Evolutionary conservation across 768 basidiomycete genomes (phyloP), one percentile per base, ranked within the genome.

Genomic region (Kwoniella bestiolae): DNA sequence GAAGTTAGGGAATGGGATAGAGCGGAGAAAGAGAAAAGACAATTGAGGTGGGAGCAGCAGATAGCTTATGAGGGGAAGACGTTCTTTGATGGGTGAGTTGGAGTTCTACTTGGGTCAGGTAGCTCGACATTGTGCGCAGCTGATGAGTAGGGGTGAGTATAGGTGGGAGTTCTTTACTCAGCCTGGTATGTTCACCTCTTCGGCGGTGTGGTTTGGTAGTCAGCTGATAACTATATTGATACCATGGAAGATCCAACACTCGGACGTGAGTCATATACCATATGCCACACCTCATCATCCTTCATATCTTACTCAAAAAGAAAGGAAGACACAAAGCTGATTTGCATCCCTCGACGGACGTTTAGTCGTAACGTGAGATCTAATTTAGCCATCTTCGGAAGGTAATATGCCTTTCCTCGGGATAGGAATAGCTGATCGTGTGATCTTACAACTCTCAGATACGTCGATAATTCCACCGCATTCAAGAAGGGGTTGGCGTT

Each of bases 401-500:
- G n/a, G n/a, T n/a, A n/a, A n/a, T n/a, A n/a, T n/a, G n/a, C n/a
- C n/a, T n/a, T n/a, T n/a, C n/a, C n/a, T n/a, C n/a, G n/a, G n/a
- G n/a, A n/a, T n/a, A n/a, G n/a, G n/a, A n/a, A n/a, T n/a, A n/a
- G n/a, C n/a, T n/a, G n/a, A n/a, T n/a, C n/a, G n/a, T n/a, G n/a
- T n/a, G 3, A 12, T 52, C 7, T 23, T n/a, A 50, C 18, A 50
- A 26, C 53, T 5, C 57, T 29, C 35, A 61, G 60, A 16, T 80
- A 80, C 51, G 67, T 72, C 47, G 71, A 71, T 47, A 8, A 52
- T 0, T 56, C 61, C 0, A 66, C 61, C 21, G 79, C 79, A n/a
- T 78, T 79, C 41, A 29, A 23, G 2, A 60, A 71, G 5, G 76
- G 76, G 0, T 66, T 79, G 1, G 76, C 75, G 9, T 80, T 80